Evolutionary conservation across 140 eudicot species (phyloP), one percentile per base, ranked within the genome.

Genomic region (Cichorium intybus): DNA sequence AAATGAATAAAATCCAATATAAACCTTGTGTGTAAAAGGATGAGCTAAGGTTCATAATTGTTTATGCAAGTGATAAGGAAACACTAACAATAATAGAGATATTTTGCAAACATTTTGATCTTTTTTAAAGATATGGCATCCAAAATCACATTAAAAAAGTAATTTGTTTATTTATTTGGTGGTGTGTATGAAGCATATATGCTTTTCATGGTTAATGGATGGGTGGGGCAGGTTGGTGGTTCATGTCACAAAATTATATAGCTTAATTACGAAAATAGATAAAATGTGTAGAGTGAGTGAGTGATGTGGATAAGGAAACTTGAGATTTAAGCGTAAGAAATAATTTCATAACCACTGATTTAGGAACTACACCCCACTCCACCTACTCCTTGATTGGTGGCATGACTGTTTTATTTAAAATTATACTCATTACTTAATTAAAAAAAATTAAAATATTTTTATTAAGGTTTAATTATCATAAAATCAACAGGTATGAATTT

Each of bases 291-390:
- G 46, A 24, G 43, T 56, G 41, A 27, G 24, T 21, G 16, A 29
- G 33, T 7, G 60, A 33, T 21, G 26, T 62, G 56, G 55, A 62
- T 41, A 62, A 68, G 37, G 16, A 69, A 28, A 22, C 75, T 69
- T 69, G 34, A 26, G 3, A 18, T 46, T 69, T 58, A 69, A 58
- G 75, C 59, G 10, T 69, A 23, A 69, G 24, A 69, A 57, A 64
- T 47, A 18, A 64, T 64, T 46, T 66, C 31, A 23, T 51, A 47
- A 59, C 67, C 75, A 58, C 68, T 48, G 11, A 60, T 70, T 70
- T 34, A 47, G 62, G 28, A 63, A 47, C 33, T 63, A 27, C 46
- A 47, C 72, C 70, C 59, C 70, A 64, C 70, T 47, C 52, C n/a
- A 27, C 59, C 31, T 20, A 59, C 49, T 59, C 70, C 70, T 53